A percentile compares a stretch with the other conserved stretches of the same genome.
phyloP scores from a whole-genome alignment of 768 basidiomycete genomes.

The Lentinula aciculospora region DNA sequence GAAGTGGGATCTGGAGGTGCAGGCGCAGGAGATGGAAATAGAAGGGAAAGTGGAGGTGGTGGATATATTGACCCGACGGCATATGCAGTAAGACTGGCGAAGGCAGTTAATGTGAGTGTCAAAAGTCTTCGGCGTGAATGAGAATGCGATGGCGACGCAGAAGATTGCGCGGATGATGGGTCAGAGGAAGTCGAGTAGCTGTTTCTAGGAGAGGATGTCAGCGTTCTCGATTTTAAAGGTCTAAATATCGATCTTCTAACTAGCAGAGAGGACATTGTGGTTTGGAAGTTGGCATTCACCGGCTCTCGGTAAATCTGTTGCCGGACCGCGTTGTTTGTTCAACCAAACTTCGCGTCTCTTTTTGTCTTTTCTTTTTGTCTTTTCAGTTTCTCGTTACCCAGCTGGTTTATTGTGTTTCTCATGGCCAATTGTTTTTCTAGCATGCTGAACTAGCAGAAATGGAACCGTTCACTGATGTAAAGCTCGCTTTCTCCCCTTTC shows the following conservation, averaged over 20 bases:
- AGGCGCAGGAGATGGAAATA: constrained; percentile 76
- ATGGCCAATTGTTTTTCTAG: not conserved
- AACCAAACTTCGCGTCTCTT: not conserved
- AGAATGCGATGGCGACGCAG: constrained; percentile 21
- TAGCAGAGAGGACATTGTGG: not conserved
- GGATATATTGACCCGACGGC: constrained; percentile 68
- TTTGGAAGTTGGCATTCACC: not conserved
- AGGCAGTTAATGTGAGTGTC: constrained; percentile 10
- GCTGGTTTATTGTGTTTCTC: not conserved
- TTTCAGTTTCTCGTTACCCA: not conserved
- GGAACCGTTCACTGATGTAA: not conserved
- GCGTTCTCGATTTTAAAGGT: not conserved
- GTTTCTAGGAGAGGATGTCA: not conserved
- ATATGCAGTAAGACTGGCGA: constrained; percentile 32
- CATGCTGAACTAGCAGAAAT: not conserved
- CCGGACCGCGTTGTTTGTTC: not conserved
- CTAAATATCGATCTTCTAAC: not conserved
- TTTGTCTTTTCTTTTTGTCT: constrained; percentile 3
- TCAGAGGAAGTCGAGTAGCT: not conserved
- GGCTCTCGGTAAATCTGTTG: not conserved
- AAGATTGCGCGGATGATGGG: not conserved
- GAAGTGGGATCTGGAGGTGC: constrained; percentile 57
- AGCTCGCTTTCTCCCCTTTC: not conserved
- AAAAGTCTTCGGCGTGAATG: not conserved
- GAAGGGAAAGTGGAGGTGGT: constrained; percentile 54